Evolutionary conservation across 106 monocot genomes (phyloP).

Genomic region (Allium fistulosum): DNA sequence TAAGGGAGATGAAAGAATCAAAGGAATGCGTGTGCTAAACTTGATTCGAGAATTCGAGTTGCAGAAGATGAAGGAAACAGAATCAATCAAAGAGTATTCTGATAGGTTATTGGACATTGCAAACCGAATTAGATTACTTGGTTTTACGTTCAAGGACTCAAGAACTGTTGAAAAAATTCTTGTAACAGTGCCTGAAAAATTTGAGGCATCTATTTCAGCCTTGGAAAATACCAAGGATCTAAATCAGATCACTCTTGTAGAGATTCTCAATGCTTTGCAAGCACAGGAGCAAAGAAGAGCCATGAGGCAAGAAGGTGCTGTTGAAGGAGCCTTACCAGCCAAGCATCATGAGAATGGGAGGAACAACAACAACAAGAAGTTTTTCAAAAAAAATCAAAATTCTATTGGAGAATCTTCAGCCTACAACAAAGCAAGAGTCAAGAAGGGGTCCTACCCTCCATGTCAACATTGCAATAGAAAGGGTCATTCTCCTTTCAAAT

Average conservation of each 20-base stretch:
- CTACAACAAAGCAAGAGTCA: background rate
- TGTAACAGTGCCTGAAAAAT: background rate
- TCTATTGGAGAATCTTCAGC: background rate
- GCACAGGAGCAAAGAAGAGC: background rate
- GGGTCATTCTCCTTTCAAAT: background rate
- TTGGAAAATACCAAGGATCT: slow-evolving; percentile 5
- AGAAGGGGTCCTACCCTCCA: background rate
- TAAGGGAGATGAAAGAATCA: slow-evolving; percentile 6
- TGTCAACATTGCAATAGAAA: slow-evolving; percentile 1
- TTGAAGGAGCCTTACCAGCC: background rate
- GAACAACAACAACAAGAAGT: background rate
- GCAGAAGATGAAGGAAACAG: slow-evolving; percentile 1
- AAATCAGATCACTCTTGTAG: too few relatives aligned
- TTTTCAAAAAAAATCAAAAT: background rate
- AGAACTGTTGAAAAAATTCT: slow-evolving; percentile 3
- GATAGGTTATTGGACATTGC: background rate
- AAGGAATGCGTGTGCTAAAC: slow-evolving; percentile 1
- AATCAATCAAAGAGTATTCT: background rate
- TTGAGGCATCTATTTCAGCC: background rate
- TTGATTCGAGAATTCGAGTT: background rate
- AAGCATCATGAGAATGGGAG: background rate
- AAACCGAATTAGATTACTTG: background rate
- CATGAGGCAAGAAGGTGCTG: background rate
- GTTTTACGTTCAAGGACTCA: background rate
- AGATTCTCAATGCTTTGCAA: too few relatives aligned